Percentiles rank a stretch among this genome's conserved stretches.
phyloP scores from a whole-genome alignment of 768 basidiomycete genomes.

The Termitomyces sp. region DNA sequence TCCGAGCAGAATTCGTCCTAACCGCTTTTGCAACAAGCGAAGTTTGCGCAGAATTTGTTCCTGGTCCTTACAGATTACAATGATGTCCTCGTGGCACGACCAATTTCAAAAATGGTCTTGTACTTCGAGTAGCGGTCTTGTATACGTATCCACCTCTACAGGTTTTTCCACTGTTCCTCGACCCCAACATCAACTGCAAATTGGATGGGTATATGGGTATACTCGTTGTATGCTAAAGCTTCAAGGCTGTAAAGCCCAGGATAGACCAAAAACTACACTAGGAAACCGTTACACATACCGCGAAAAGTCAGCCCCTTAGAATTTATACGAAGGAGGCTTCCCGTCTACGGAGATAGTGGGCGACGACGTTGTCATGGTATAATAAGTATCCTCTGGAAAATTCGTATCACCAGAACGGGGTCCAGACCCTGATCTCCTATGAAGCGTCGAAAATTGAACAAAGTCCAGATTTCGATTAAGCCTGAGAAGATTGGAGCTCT shows the following conservation, averaged over 20 bases:
- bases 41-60: not conserved
- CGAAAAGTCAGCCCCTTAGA: not conserved
- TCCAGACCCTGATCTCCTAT: conserved; percentile 4
- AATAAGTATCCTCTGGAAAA: not conserved
- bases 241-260: not conserved
- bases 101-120: not conserved
- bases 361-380: not conserved
- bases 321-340: not conserved
- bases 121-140: not conserved
- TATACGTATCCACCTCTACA: not conserved
- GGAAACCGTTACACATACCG: not conserved
- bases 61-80: not conserved
- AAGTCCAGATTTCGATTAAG: not conserved
- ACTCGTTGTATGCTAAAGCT: not conserved
- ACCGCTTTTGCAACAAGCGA: conserved; percentile 1
- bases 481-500: not conserved
- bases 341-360: not conserved
- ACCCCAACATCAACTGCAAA: too few species aligned
- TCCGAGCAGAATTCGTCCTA: not conserved
- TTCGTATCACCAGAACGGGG: not conserved
- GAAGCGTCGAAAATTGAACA: not conserved
- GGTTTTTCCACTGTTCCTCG: not conserved
- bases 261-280: not conserved
- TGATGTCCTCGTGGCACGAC: not conserved
- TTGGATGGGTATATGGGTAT: not conserved